Evolutionary conservation across 495 filamentous ascomycete genomes (phyloP).

Genomic region (Cercophora sp.): DNA sequence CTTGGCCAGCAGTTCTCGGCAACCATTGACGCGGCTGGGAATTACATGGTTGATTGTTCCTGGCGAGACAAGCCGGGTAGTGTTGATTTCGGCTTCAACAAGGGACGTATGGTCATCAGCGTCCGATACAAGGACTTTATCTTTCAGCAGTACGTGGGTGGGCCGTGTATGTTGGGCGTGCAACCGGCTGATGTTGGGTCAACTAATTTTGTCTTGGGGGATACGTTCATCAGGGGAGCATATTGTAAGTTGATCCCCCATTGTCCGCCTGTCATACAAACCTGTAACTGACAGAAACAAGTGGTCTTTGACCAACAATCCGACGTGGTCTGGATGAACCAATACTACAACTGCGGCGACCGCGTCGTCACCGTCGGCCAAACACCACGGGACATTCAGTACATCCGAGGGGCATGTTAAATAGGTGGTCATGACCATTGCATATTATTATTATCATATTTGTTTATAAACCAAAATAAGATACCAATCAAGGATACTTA

Average conservation of each 20-base stretch:
- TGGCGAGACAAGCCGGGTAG: slow-evolving; percentile 31
- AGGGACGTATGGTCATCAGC: slow-evolving; percentile 37
- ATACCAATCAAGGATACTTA: slow-evolving; percentile 10
- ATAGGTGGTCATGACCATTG: too few relatives aligned
- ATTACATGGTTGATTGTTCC: slow-evolving; percentile 38
- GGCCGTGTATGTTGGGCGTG: slow-evolving; percentile 38
- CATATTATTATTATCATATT: too few relatives aligned
- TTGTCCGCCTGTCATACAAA: too few relatives aligned
- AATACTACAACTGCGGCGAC: slow-evolving; percentile 42
- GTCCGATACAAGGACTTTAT: slow-evolving; percentile 45
- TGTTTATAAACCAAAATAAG: too few relatives aligned
- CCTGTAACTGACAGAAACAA: too few relatives aligned
- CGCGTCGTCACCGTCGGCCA: slow-evolving; percentile 24
- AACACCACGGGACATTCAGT: slow-evolving; percentile 15
- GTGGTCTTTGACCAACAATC: slow-evolving; percentile 45
- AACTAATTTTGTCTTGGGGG: slow-evolving; percentile 37
- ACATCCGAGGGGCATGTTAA: slow-evolving; percentile 25
- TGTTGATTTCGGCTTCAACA: slow-evolving; percentile 44
- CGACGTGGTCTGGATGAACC: slow-evolving; percentile 42
- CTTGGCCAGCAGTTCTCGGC: slow-evolving; percentile 35
- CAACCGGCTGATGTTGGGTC: slow-evolving; percentile 33
- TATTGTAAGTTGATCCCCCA: slow-evolving; percentile 43
- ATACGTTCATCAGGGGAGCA: slow-evolving; percentile 42
- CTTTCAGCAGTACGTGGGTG: slow-evolving; percentile 34
- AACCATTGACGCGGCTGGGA: slow-evolving; percentile 28